Conservation (phyloP, 345 rosid species). For the Ceriops zippeliana region DNA sequence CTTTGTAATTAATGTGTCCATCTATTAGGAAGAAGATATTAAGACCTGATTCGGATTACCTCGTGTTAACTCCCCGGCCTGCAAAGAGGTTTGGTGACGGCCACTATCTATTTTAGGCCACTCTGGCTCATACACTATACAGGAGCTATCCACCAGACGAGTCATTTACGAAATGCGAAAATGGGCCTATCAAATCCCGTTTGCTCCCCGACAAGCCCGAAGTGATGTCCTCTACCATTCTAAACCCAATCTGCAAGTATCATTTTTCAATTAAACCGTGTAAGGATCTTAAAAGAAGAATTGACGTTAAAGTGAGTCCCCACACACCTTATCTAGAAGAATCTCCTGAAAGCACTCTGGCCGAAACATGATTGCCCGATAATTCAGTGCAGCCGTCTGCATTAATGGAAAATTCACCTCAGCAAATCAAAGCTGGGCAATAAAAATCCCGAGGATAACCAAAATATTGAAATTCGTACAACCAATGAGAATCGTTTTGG, state of each 20-base stretch:
- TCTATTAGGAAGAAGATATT: no score
- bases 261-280: not conserved
- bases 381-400: constrained; percentile 69
- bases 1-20: no score
- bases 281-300: constrained; percentile 1
- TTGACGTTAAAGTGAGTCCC: not conserved
- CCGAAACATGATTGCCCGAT: constrained; percentile 38
- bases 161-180: constrained; percentile 69
- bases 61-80: no score
- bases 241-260: constrained; percentile 75
- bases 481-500: no score
- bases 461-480: not conserved
- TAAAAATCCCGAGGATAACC: not conserved
- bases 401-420: constrained; percentile 8
- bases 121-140: not conserved
- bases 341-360: constrained; percentile 69
- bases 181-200: constrained; percentile 76
- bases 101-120: not conserved
- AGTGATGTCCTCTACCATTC: constrained; percentile 71
- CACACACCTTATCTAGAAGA: constrained; percentile 81
- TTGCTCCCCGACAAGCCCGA: constrained; percentile 57
- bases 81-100: no score
- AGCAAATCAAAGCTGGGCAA: not conserved
- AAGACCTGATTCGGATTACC: no score
- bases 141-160: not conserved